These are phyloP conservation scores for Rubia occidens DNA, from an alignment of 305 asterid species.

Conservation along the genomic window DNA sequence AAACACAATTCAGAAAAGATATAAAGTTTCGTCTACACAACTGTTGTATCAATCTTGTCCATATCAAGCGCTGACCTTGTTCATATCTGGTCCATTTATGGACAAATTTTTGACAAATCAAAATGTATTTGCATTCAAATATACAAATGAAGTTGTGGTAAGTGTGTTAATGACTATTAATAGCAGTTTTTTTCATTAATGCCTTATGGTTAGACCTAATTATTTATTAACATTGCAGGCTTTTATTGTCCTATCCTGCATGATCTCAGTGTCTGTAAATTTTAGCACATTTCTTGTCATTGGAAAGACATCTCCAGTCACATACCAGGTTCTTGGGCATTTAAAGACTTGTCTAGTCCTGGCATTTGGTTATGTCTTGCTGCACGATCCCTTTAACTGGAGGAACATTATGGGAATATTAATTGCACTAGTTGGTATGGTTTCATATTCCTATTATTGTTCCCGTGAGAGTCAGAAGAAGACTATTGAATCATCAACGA, in stretches of 20 bases:
- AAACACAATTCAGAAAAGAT: constrained; percentile 44
- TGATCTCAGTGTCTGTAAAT: constrained; percentile 70
- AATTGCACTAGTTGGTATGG: constrained; percentile 64
- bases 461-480: constrained; percentile 47
- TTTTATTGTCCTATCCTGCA: constrained; percentile 62
- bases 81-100: constrained; percentile 39
- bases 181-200: constrained; percentile 10
- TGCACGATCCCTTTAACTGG: constrained; percentile 65
- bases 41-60: constrained; percentile 40
- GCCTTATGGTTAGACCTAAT: constrained; percentile 20
- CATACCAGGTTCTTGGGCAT: constrained; percentile 84
- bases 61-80: constrained; percentile 39
- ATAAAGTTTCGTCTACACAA: constrained; percentile 42
- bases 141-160: constrained; percentile 61
- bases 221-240: constrained; percentile 37
- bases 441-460: constrained; percentile 64
- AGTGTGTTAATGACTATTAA: constrained; percentile 15
- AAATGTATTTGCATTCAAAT: constrained; percentile 59
- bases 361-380: constrained; percentile 55
- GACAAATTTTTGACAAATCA: constrained; percentile 59
- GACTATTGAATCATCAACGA: constrained; percentile 35
- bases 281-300: constrained; percentile 78
- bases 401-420: constrained; percentile 63
- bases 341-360: constrained; percentile 72
- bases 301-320: constrained; percentile 77